Evolutionary conservation across 768 basidiomycete species (phyloP), one percentile per base, ranked within the genome.

Genomic region (Lactarius sp.): DNA sequence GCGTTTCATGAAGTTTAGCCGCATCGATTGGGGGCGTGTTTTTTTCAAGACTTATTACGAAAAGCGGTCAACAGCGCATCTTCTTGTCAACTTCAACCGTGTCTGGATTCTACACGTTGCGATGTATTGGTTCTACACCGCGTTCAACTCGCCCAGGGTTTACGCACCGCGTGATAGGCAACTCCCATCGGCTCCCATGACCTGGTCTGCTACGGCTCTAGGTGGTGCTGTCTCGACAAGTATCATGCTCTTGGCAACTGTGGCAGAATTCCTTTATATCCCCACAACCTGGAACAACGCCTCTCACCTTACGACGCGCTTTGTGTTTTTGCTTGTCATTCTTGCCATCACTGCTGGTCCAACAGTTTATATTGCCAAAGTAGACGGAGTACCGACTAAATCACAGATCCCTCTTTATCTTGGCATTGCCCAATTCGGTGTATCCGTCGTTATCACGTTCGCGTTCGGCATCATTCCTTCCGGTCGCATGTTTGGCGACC

Each of bases 21-120:
- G 89, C 66, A 83, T 99, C 59, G 92, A 97, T 59, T 99, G 97
- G 97, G 86, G 84, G 71, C 83, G 85, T 55, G 93, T 93, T 49
- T 98, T 98, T 78, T 98, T 98, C 85, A 99, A 99, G 80, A 99
- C 97, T 6, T 99, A 96, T 77, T 92, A 85, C 68, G 97, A 99
- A 77, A 94, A 95, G 73, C 93, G 97, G 22, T 97, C 96, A 47
- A 82, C 81, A 62, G 86, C 88, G 14, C 97, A 99, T 76, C 83
- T 98, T 42, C 83, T 98, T 67, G 94, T 98, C 81, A 98, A 99
- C 77, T 99, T 99, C 79, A 99, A 99, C 76, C 93, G 97, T 46
- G 83, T 99, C 72, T 99, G 97, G 97, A 93, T 99, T 70, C 80
- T 96, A 61, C 97, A 99, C 72, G 80, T 99, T 63, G 83, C 94